Evolutionary conservation across 257 asterid species (phyloP), one percentile per base, ranked within the genome.

Genomic region (Jacaranda mimosifolia): DNA sequence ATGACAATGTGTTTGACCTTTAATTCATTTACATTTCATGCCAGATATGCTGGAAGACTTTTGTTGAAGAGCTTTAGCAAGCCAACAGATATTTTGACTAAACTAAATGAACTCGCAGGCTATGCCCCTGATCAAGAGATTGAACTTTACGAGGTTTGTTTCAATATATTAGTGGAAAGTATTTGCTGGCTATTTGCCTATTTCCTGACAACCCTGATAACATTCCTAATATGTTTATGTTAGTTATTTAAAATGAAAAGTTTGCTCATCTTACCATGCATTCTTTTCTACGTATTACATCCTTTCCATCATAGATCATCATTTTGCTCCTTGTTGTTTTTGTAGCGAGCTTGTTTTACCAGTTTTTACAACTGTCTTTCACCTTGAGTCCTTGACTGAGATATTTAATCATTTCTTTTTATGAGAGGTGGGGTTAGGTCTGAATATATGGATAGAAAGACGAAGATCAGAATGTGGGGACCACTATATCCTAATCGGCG

Each of bases 41-140:
- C 38, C 75, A 79, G 83, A 57, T 73, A 67, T 49, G 76, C 73
- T 5, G 83, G 83, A 66, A 73, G 72, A 74, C 75, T 79, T 9
- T 73, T 66, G 6, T 79, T 79, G 79, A 79, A 79, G 46, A 39
- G 36, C 45, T 15, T 4, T 74, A 70, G 76, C 49, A 79, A 67
- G 70, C 83, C 76, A 66, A 42, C 48, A 53, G 79, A 73, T 3
- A 79, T 74, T 51, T 53, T 79, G 71, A 6, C 66, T 18, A 60
- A 74, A 26, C 79, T 79, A 52, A 79, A 68, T 67, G 72, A 40
- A 66, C 62, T 74, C 45, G 83, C 74, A 18, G 76, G 75, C 58
- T 79, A 45, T 67, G 71, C 70, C 67, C 76, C 79, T 12, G 83
- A 73, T 74, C 79, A 73, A 74, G 72, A 67, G 63, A 73, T 79